Evolutionary conservation across 495 filamentous ascomycete species (phyloP), one percentile per base, ranked within the genome.

Genomic region (Aspergillus steynii): DNA sequence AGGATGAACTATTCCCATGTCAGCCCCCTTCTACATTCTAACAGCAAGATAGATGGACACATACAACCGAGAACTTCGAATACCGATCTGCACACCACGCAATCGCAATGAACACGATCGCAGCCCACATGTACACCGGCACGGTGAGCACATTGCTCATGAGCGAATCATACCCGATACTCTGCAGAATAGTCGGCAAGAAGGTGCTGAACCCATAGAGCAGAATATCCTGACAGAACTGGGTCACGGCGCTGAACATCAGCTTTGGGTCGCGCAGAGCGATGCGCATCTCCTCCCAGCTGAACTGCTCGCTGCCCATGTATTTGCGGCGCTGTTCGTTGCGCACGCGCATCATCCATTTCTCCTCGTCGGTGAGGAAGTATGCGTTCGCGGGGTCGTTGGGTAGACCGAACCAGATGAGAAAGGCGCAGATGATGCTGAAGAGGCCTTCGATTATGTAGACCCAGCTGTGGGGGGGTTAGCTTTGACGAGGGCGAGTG

Each of bases 181-280:
- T 75, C 50, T 74, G 63, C 54, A 88, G 68, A 50, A 87, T 86
- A 1, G 80, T 79, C 1, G 85, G 85, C 27, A 87, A 59, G 65
- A 88, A 88, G 7, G 83, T 86, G 55, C 76, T 80, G 73, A 85
- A 85, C 34, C 85, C 84, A 55, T 85, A 85, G 6, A 86, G 73
- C 27, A 85, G 72, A 5, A 85, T 83, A 57, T 85, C 80, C 67
- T 77, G 72, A 28, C 78, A 77, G 65, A 86, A 85, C 54, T 83
- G 80, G n/a, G 76, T 78, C 26, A 74, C 64, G 28, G 73, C 75
- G 47, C 76, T 81, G 56, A 80, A 75, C 31, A 70, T 68, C 9
- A 80, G 58, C 53, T 80, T 76, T 10, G 72, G 74, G 55, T 78
- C 76, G 20, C 67, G 66, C 31, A 82, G 59, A 1, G 73, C 82